phyloP scores from a whole-genome alignment of 1,284 basidiomycete genomes.

The Malassezia psittaci region DNA sequence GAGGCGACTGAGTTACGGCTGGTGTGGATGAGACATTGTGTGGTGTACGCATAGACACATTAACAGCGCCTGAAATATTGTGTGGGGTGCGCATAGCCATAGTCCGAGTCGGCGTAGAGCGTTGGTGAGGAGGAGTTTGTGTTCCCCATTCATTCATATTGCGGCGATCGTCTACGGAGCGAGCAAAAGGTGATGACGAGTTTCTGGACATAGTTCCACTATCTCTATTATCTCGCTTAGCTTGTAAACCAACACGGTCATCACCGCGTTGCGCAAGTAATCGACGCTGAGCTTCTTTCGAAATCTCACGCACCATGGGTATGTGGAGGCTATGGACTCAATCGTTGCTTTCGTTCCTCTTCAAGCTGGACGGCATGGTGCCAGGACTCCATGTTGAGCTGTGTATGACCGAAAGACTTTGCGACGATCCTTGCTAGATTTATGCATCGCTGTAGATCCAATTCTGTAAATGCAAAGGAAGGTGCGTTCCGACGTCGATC shows the following conservation, averaged over 20 bases:
- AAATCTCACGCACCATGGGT: not conserved
- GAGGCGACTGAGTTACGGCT: not conserved
- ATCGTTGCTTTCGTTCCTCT: conserved; percentile 5
- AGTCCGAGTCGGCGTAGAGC: too few relatives aligned
- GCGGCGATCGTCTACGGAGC: too few relatives aligned
- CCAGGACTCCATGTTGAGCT: conserved; percentile 25
- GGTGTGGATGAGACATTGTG: not conserved
- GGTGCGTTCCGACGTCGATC: conserved; percentile 17
- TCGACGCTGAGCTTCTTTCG: not conserved
- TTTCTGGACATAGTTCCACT: too few relatives aligned
- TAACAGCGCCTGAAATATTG: not conserved
- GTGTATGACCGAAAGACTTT: conserved; percentile 21
- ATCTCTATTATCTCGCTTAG: too few relatives aligned
- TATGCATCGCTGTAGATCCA: conserved; percentile 33
- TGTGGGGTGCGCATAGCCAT: too few relatives aligned
- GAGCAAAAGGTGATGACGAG: too few relatives aligned
- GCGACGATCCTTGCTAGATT: conserved; percentile 21
- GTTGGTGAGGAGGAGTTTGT: too few relatives aligned
- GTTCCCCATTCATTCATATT: too few relatives aligned
- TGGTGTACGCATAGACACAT: not conserved
- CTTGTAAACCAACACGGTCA: not conserved
- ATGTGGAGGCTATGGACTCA: conserved; percentile 3
- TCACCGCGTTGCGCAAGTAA: not conserved
- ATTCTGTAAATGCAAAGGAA: conserved; percentile 21
- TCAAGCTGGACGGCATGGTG: conserved; percentile 25